Conservation (phyloP, 768 basidiomycete species). For the Mrakia frigida region DNA sequence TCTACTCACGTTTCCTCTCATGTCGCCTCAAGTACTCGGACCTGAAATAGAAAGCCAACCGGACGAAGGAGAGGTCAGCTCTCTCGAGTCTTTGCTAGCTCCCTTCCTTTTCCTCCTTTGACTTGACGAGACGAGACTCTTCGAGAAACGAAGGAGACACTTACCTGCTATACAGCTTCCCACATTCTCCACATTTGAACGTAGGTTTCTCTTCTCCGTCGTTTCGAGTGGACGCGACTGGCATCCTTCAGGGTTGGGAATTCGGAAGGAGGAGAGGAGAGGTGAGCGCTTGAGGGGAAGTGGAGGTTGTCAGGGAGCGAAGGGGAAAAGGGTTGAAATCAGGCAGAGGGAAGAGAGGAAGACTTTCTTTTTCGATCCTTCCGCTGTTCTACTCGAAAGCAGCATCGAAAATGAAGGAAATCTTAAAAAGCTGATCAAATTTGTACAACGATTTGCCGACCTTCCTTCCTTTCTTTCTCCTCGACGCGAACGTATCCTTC, state of each 20-base stretch:
- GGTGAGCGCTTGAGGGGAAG: not conserved
- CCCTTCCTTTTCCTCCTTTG: not conserved
- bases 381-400: too few relatives aligned
- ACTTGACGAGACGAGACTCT: not conserved
- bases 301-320: not conserved
- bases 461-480: too few relatives aligned
- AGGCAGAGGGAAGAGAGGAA: too few relatives aligned
- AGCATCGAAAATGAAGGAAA: too few relatives aligned
- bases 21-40: conserved; percentile 21
- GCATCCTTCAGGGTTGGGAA: not conserved
- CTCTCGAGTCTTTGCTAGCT: too few relatives aligned
- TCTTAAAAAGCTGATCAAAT: too few relatives aligned
- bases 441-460: too few relatives aligned
- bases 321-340: too few relatives aligned
- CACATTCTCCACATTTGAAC: conserved; percentile 11
- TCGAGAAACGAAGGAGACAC: not conserved
- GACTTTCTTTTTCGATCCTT: too few relatives aligned
- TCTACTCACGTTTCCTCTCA: conserved; percentile 24
- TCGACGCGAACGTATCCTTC: not conserved
- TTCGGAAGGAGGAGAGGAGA: not conserved
- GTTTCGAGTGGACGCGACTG: not conserved
- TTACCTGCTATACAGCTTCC: conserved; percentile 15
- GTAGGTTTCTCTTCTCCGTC: conserved; percentile 13
- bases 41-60: not conserved
- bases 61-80: not conserved